Percentiles rank a stretch among this genome's conserved stretches.
Evolutionary conservation across 805 yeast genomes (phyloP).

Genomic region (Saccharomycopsis oosterbeekiorum): DNA sequence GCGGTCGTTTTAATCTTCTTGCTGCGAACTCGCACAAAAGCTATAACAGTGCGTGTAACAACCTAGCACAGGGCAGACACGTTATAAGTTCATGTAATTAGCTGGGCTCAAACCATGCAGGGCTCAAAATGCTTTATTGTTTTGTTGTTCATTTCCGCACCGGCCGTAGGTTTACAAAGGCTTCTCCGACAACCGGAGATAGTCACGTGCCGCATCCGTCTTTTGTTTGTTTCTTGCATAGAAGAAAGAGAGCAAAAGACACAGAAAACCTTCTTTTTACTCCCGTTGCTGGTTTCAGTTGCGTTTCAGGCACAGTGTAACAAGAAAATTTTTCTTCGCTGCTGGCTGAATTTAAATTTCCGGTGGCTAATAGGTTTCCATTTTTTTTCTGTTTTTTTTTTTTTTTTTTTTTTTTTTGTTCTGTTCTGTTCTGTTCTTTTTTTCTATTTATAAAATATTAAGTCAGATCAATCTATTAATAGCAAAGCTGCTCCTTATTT

Average conservation of each 20-base stretch:
- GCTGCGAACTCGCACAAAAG: too few relatives aligned
- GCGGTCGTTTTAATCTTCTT: too few relatives aligned
- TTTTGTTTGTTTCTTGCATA: not conserved
- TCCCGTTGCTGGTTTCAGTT: not conserved
- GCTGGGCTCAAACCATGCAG: too few relatives aligned
- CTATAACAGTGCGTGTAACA: too few relatives aligned
- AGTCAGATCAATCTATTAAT: not conserved
- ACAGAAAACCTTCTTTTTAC: not conserved
- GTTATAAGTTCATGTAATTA: too few relatives aligned
- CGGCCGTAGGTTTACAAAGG: too few relatives aligned
- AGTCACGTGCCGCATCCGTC: not conserved
- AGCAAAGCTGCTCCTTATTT: not conserved
- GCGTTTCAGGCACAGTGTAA: not conserved
- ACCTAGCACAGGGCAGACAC: too few relatives aligned
- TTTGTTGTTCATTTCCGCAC: not conserved
- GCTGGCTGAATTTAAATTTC: not conserved
- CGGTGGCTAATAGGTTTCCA: not conserved
- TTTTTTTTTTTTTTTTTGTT: not conserved
- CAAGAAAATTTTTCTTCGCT: not conserved
- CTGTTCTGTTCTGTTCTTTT: not conserved
- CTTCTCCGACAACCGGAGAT: not conserved
- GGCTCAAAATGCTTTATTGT: too few relatives aligned
- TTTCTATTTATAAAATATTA: conserved; percentile 1
- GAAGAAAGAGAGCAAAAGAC: not conserved
- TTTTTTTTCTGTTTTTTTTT: too few relatives aligned